Base-by-base conservation (phyloP, 257 asterid species). In the Linaria vulgaris region DNA sequence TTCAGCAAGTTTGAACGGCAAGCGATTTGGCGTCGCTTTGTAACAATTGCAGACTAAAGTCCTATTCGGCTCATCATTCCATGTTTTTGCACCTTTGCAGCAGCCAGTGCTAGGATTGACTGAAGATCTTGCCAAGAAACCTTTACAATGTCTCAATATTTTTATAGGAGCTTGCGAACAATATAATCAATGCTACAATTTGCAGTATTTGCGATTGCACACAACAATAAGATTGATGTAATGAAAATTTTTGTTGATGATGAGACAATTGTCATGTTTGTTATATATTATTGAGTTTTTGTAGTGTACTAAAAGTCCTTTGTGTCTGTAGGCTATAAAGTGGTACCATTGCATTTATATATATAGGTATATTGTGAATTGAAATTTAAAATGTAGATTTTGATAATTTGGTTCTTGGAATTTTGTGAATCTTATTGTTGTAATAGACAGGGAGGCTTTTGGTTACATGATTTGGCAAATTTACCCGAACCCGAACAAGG, bases 161-260 rank as follows among this genome's bases (percentile, higher is more conserved):
- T 59, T 52, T 5, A 59, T 21, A 3, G 64, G 64, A 21, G 41
- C 15, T 59, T 20, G 11, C 22, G 64, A 41, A 49, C 64, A 59
- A 41, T 20, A 37, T n/a, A n/a, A n/a, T n/a, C n/a, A 0, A 1
- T 0, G 20, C 53, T 41, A 27, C 52, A 41, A 19, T 19, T 59
- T 43, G 16, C 53, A 34, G 41, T n/a, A n/a, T n/a, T n/a, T n/a
- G n/a, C n/a, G n/a, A n/a, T n/a, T 34, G 13, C 31, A 12, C 19
- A 47, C 20, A 15, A 59, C 39, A 39, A 21, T 39, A 10, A 59
- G 41, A 27, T 24, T 24, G 16, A 59, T 41, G 8, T 14, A 59
- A 41, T 16, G 15, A 59, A 50, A 9, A 50, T 11, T 7, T 19
- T 4, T 17, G 27, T 50, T 50, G 25, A n/a, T 39, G 48, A 0